phyloP scores from a whole-genome alignment of 1,284 basidiomycete genomes.

The Ceratobasidium papillatum region DNA sequence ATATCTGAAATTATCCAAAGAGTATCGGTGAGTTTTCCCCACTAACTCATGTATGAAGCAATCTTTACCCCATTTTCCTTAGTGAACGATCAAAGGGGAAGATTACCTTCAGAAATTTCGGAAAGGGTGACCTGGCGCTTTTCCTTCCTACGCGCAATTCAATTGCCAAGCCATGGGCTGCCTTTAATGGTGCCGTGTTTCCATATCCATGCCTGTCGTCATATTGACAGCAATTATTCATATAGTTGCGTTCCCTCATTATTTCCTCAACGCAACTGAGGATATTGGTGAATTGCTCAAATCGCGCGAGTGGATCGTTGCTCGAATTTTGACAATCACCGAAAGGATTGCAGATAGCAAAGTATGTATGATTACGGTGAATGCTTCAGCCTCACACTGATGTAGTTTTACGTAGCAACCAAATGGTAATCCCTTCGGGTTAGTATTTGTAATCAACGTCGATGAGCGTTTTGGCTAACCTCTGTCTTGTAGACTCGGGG shows the following conservation, averaged over 20 bases:
- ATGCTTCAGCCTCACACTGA: conserved; percentile 1
- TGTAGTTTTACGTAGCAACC: conserved; percentile 62
- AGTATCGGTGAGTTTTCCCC: conserved; percentile 64
- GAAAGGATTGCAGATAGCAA: conserved; percentile 84
- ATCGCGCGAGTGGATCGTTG: conserved; percentile 92
- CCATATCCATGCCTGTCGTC: background rate
- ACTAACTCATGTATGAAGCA: background rate
- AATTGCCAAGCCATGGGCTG: conserved; percentile 93
- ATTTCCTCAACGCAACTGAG: conserved; percentile 90
- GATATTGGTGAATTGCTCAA: conserved; percentile 85
- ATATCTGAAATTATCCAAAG: conserved; percentile 96
- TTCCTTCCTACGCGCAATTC: conserved; percentile 96
- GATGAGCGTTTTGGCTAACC: background rate
- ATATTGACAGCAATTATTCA: background rate
- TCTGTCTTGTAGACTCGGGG: conserved; percentile 68
- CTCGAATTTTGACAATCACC: conserved; percentile 86
- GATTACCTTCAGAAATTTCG: conserved; percentile 92
- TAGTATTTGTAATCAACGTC: background rate
- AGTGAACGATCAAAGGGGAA: conserved; percentile 87
- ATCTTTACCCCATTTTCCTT: background rate
- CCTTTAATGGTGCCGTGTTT: conserved; percentile 76
- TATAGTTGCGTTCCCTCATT: conserved; percentile 92
- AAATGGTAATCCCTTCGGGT: conserved; percentile 62
- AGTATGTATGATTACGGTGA: conserved; percentile 57
- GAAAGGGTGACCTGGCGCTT: conserved; percentile 91